Evolutionary conservation across 2,329 filamentous ascomycete species (phyloP).

Genomic region (Xylaria sp.): DNA sequence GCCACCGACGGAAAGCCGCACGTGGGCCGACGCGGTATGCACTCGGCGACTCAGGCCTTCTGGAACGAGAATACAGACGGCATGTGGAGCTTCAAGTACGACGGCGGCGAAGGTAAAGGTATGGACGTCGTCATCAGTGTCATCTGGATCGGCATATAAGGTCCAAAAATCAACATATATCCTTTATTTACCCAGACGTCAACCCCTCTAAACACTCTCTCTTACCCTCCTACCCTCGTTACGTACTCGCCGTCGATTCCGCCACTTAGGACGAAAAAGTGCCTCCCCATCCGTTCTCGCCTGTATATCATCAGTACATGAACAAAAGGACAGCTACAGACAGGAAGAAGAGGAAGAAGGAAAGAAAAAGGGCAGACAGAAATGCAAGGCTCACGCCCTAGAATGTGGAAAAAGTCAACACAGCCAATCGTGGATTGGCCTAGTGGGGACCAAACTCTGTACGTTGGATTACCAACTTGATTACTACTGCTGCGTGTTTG

Average conservation of each 20-base stretch:
- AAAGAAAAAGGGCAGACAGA: slow-evolving; percentile 4
- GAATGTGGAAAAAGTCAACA: slow-evolving; percentile 2
- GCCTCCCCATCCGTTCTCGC: slow-evolving; percentile 7
- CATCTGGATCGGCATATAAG: slow-evolving; percentile 79
- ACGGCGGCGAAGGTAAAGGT: slow-evolving; percentile 71
- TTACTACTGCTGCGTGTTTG: slow-evolving; percentile 15
- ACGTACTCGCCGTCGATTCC: neutral
- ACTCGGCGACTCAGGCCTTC: slow-evolving; percentile 84
- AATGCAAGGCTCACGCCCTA: slow-evolving; percentile 30
- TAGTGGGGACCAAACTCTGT: neutral
- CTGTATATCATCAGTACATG: slow-evolving; percentile 28
- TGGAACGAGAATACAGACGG: slow-evolving; percentile 93
- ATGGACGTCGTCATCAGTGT: slow-evolving; percentile 77
- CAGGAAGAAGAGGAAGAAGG: slow-evolving; percentile 3
- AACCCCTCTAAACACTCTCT: neutral
- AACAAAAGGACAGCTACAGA: slow-evolving; percentile 9
- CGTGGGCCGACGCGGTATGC: slow-evolving; percentile 88
- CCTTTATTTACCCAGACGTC: neutral
- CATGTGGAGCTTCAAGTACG: slow-evolving; percentile 90
- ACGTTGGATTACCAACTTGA: slow-evolving; percentile 13
- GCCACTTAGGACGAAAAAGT: neutral
- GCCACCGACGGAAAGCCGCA: slow-evolving; percentile 72
- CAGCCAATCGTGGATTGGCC: neutral
- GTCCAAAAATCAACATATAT: neutral
- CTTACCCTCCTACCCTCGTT: neutral